Conservation (phyloP, 2,329 filamentous ascomycete species). For the Trichoderma guizhouense region DNA sequence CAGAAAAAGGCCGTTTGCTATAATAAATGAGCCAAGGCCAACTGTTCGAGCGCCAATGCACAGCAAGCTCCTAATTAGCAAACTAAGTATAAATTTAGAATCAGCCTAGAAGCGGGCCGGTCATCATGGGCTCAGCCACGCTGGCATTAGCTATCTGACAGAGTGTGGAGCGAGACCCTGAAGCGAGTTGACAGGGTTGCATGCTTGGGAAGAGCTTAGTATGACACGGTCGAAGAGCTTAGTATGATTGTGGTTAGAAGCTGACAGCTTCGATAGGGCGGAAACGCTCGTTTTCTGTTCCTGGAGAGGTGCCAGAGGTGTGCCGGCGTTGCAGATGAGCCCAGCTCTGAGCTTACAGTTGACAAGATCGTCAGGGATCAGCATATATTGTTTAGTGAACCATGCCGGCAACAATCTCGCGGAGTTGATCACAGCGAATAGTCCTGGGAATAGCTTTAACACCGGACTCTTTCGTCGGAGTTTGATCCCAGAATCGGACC, state of each 20-base stretch:
- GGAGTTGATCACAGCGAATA: background rate
- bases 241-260: background rate
- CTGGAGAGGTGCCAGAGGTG: background rate
- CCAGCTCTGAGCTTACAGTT: background rate
- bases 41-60: background rate
- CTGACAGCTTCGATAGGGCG: background rate
- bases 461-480: background rate
- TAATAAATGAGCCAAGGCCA: slow-evolving; percentile 6
- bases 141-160: background rate
- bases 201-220: background rate
- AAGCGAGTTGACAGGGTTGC: background rate
- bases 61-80: background rate
- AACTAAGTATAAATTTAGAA: slow-evolving; percentile 2
- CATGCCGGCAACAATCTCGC: background rate
- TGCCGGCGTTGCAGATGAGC: background rate
- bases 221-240: background rate
- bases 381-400: background rate
- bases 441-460: background rate
- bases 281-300: background rate
- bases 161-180: background rate
- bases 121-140: slow-evolving; percentile 11
- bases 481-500: background rate
- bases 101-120: slow-evolving; percentile 14
- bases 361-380: background rate
- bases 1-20: background rate